These are phyloP conservation scores for Trypethelium eluteriae DNA, from an alignment of 495 filamentous ascomycete species.

Conservation along the genomic window DNA sequence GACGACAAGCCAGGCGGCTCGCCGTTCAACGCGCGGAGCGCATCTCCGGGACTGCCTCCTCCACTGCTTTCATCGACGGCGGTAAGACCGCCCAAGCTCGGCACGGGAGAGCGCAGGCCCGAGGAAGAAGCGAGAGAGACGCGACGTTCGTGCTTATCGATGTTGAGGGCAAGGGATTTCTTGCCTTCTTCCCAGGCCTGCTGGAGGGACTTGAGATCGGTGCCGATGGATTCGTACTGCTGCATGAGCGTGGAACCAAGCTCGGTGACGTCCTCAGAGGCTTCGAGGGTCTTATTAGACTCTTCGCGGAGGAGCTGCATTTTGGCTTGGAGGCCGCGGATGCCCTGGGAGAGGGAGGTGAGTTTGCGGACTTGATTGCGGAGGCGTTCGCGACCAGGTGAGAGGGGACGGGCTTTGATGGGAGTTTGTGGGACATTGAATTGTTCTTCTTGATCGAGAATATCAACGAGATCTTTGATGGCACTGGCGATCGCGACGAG, in stretches of 20 bases:
- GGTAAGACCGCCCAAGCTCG: conserved; percentile 74
- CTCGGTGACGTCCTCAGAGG: conserved; percentile 62
- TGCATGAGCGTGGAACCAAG: conserved; percentile 67
- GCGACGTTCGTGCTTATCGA: conserved; percentile 63
- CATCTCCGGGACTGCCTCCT: conserved; percentile 61
- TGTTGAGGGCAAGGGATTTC: conserved; percentile 60
- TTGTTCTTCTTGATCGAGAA: conserved; percentile 73
- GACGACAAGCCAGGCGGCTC: conserved; percentile 40
- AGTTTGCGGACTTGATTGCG: conserved; percentile 79
- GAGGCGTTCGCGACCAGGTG: conserved; percentile 69
- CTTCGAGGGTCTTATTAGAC: conserved; percentile 66
- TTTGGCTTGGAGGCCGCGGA: conserved; percentile 88
- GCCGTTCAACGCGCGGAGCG: conserved; percentile 67
- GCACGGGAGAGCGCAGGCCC: conserved; percentile 63
- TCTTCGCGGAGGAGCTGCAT: conserved; percentile 89
- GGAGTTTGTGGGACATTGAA: conserved; percentile 57
- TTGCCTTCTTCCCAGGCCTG: conserved; percentile 90
- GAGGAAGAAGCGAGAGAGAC: conserved; percentile 57
- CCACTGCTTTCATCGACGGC: conserved; percentile 58
- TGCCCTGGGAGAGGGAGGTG: conserved; percentile 78
- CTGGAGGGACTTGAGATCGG: conserved; percentile 72
- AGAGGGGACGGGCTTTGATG: conserved; percentile 34
- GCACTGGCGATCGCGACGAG: conserved; percentile 47
- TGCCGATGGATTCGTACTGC: conserved; percentile 91
- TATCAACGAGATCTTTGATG: conserved; percentile 53